Base-by-base conservation (phyloP, 176 grass and related monocot genomes). In the Aegilops bicornis region DNA sequence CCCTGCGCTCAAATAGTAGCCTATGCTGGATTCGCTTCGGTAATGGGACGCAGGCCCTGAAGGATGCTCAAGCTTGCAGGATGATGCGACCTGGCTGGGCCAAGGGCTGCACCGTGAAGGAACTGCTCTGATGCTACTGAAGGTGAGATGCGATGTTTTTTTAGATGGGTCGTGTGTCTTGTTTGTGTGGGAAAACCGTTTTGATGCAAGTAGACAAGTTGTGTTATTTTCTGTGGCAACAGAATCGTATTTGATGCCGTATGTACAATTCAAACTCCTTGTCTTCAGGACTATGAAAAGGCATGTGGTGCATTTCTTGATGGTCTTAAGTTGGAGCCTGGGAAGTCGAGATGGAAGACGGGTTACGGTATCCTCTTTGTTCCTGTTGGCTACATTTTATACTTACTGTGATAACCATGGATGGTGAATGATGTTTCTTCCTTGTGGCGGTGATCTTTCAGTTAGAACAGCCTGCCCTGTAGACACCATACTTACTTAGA, bases 81-180 rank as follows among this genome's bases (percentile, higher is more conserved):
- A 69, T 50, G 32, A 15, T 91, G 76, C 66, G 70, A 73, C 69
- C 86, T 78, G 71, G 80, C 10, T 88, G 86, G 78, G 70, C 86
- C n/a, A 88, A 91, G 69, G 86, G 82, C 56, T 78, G 76, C 88
- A 91, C 29, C 83, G 77, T 35, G 35, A 82, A 78, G 90, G 86
- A 45, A 69, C 85, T 75, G 81, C 81, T 84, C 72, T 16, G 23
- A 85, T 83, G 79, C 83, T 88, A 73, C 82, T 88, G 25, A 76
- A 77, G 79, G 78, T 86, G 32, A 12, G 42, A 35, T 73, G 4
- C 73, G 79, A 62, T 45, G 25, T 39, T 64, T 47, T 33, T 14
- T 45, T 45, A 75, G 35, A 36, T 61, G n/a, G 75, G 20, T 23
- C 35, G 16, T 73, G 10, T 10, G 73, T 40, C 73, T 48, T 48